Percentiles rank a stretch among this genome's conserved stretches.
Evolutionary conservation across 352 stramenopile genomes (phyloP).

Genomic region (Phytophthora melonis): DNA sequence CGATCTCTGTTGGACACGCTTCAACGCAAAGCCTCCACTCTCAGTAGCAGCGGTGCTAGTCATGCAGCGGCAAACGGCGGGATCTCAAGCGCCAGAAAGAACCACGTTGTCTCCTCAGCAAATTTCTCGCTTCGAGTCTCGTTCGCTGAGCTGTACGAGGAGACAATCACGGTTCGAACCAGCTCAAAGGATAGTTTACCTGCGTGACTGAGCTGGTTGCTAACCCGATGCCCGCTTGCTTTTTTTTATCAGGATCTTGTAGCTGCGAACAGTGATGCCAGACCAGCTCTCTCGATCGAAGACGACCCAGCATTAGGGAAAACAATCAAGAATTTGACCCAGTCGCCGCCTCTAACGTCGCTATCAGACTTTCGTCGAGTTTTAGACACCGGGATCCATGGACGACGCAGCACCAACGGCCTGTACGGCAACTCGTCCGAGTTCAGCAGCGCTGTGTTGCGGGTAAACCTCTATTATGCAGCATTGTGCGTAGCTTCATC

Average conservation of each 20-base stretch:
- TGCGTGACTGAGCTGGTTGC: background rate
- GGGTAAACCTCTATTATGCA: conserved; percentile 30
- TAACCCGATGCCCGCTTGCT: background rate
- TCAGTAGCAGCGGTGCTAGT: conserved; percentile 25
- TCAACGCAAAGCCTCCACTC: conserved; percentile 31
- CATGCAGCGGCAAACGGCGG: background rate
- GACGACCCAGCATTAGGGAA: conserved; percentile 32
- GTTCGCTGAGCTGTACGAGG: conserved; percentile 67
- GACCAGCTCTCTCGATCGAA: conserved; percentile 19
- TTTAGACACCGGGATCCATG: conserved; percentile 36
- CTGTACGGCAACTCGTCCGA: conserved; percentile 55
- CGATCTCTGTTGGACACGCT: conserved; percentile 45
- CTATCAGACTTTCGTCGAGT: conserved; percentile 37
- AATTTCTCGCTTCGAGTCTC: conserved; percentile 51
- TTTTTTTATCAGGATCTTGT: conserved; percentile 39
- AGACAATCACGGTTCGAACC: conserved; percentile 48
- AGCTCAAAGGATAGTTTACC: background rate
- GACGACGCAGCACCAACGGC: conserved; percentile 40
- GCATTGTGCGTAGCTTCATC: background rate
- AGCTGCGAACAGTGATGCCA: background rate
- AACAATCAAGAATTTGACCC: conserved; percentile 41
- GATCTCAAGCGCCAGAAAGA: conserved; percentile 8
- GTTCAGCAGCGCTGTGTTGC: conserved; percentile 60
- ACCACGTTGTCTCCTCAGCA: conserved; percentile 12
- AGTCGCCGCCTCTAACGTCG: conserved; percentile 36